Percentiles rank a stretch among this genome's conserved stretches.
Conservation (phyloP, 208 protist genomes). For the Leishmania major region DNA sequence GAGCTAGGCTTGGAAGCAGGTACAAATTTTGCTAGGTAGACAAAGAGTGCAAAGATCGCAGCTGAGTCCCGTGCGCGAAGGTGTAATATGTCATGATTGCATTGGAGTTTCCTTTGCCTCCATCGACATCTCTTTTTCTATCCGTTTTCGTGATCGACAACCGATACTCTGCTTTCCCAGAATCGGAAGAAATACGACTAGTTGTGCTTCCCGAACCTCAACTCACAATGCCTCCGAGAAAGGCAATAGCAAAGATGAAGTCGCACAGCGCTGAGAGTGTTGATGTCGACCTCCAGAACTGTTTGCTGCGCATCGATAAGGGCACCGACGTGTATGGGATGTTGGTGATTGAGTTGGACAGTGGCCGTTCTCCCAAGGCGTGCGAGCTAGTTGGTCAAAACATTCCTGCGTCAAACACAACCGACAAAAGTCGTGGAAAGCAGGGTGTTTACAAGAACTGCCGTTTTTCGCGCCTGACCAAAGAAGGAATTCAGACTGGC, state of each 20-base stretch:
- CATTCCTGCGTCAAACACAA: conserved; percentile 30
- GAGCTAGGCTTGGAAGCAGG: neutral
- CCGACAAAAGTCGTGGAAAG: conserved; percentile 60
- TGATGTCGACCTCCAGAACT: conserved; percentile 31
- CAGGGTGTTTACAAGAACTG: conserved; percentile 61
- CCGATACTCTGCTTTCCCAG: neutral
- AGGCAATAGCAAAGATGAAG: conserved; percentile 21
- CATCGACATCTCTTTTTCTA: neutral
- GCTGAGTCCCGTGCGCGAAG: neutral
- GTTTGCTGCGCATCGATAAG: conserved; percentile 31
- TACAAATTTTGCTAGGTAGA: neutral
- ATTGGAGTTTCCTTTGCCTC: neutral
- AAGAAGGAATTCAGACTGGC: conserved; percentile 73
- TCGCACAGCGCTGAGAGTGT: conserved; percentile 18
- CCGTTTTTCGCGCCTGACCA: conserved; percentile 64
- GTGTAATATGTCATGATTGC: neutral
- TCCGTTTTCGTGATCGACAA: neutral
- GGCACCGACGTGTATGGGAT: conserved; percentile 25
- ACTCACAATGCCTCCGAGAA: conserved; percentile 10
- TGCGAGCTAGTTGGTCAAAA: conserved; percentile 77
- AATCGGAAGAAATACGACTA: neutral
- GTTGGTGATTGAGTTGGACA: conserved; percentile 34
- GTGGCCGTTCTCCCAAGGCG: conserved; percentile 54
- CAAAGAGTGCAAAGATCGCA: neutral
- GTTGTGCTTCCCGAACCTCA: neutral